Conservation (phyloP, 2,329 filamentous ascomycete species). For the Hypoxylon sp. region DNA sequence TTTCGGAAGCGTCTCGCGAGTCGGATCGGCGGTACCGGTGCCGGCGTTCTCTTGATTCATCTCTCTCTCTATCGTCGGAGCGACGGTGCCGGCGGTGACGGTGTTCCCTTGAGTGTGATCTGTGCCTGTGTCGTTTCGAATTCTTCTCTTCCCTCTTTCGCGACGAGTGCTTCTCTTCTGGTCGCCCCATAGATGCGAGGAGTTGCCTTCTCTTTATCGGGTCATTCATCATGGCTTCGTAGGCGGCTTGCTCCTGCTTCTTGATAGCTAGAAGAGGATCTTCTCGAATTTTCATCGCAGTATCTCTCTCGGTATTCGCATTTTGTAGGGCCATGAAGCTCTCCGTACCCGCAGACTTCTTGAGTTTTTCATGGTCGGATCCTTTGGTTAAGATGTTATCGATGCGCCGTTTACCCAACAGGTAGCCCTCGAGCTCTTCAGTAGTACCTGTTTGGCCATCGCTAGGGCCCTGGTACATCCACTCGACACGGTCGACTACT, state of each 20-base stretch:
- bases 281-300: conserved; percentile 85
- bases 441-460: conserved; percentile 79
- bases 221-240: conserved; percentile 84
- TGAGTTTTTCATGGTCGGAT: conserved; percentile 82
- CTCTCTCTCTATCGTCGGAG: conserved; percentile 55
- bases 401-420: conserved; percentile 92
- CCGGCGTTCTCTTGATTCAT: conserved; percentile 55
- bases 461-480: conserved; percentile 96
- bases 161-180: conserved; percentile 57
- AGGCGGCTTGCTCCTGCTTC: conserved; percentile 86
- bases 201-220: conserved; percentile 76
- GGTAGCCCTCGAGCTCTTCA: conserved; percentile 93
- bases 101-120: conserved; percentile 51
- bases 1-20: conserved; percentile 57
- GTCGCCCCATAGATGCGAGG: conserved; percentile 72
- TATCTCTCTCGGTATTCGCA: conserved; percentile 82
- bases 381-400: conserved; percentile 85
- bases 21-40: conserved; percentile 60
- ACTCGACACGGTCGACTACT: conserved; percentile 87
- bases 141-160: conserved; percentile 60
- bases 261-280: conserved; percentile 95
- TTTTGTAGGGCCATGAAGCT: conserved; percentile 72
- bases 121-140: conserved; percentile 56
- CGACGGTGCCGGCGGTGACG: conserved; percentile 59
- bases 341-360: conserved; percentile 77